Evolutionary conservation across 768 basidiomycete species (phyloP).

Genomic region (Asterophora lycoperdoides): DNA sequence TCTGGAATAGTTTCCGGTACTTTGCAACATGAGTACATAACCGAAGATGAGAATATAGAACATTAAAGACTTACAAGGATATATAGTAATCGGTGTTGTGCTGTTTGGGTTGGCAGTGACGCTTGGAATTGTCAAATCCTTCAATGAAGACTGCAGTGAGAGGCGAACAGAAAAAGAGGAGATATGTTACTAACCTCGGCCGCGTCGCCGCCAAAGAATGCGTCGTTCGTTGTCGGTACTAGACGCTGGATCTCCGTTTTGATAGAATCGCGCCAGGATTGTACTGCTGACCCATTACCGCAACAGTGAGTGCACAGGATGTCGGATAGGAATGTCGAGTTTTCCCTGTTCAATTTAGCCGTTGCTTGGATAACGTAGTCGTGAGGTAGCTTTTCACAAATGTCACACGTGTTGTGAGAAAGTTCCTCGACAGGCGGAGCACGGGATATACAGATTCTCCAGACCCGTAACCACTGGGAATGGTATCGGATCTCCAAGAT

Average conservation of each 20-base stretch:
- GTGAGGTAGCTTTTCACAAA: background rate
- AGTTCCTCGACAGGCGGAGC: background rate
- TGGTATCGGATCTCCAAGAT: slow-evolving; percentile 3
- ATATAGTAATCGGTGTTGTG: too few relatives aligned
- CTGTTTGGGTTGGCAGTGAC: too few relatives aligned
- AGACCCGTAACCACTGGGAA: background rate
- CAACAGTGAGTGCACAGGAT: background rate
- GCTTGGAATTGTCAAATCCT: background rate
- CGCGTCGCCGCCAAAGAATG: background rate
- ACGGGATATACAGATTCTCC: background rate
- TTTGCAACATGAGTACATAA: background rate
- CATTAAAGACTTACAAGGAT: too few relatives aligned
- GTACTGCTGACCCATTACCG: background rate
- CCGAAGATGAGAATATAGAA: background rate
- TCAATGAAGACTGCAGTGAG: background rate
- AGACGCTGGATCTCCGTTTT: background rate
- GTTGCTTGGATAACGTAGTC: background rate
- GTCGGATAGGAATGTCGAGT: background rate
- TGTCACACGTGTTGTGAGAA: background rate
- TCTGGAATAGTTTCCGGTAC: background rate
- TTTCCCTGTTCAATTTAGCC: background rate
- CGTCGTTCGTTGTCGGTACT: background rate
- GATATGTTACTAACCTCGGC: background rate
- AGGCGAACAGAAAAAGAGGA: background rate
- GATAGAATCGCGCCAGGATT: background rate